Percentiles rank a stretch among this genome's conserved stretches.
Conservation (phyloP, 306 rosid species). For the Cicer cuneatum region DNA sequence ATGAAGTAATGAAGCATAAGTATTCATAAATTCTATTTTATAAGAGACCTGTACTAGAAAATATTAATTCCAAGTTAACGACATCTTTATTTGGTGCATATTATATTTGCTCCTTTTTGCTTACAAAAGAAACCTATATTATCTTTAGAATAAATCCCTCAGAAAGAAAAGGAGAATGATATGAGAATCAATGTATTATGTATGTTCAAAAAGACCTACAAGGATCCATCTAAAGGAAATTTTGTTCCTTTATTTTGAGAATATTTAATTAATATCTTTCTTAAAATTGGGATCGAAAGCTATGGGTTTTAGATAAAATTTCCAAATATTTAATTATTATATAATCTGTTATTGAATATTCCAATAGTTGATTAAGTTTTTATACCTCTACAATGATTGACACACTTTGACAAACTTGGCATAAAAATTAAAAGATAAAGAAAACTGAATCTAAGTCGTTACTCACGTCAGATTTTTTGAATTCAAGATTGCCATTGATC, state of each 20-base stretch:
- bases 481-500: constrained; percentile 82
- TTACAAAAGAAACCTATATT: background rate
- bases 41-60: constrained; percentile 5
- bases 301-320: background rate
- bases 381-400: constrained; percentile 12
- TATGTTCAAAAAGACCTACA: background rate
- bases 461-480: constrained; percentile 91
- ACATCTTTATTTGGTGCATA: background rate
- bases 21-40: background rate
- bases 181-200: background rate
- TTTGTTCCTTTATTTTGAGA: background rate
- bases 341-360: constrained; percentile 33
- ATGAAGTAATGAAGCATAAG: background rate
- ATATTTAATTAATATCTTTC: background rate
- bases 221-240: background rate
- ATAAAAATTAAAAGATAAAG: constrained; percentile 26
- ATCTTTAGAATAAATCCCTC: background rate
- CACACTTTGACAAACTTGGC: constrained; percentile 22
- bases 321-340: too few species aligned
- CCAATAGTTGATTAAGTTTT: constrained; percentile 33
- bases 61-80: background rate
- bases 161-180: background rate
- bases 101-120: background rate
- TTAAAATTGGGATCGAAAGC: background rate
- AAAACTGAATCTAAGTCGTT: constrained; percentile 1